A percentile compares a stretch with the other conserved stretches of the same genome.
These are phyloP conservation scores for Beauveria scarabaeidicola DNA, from an alignment of 2,329 filamentous ascomycete species.

Conservation along the genomic window DNA sequence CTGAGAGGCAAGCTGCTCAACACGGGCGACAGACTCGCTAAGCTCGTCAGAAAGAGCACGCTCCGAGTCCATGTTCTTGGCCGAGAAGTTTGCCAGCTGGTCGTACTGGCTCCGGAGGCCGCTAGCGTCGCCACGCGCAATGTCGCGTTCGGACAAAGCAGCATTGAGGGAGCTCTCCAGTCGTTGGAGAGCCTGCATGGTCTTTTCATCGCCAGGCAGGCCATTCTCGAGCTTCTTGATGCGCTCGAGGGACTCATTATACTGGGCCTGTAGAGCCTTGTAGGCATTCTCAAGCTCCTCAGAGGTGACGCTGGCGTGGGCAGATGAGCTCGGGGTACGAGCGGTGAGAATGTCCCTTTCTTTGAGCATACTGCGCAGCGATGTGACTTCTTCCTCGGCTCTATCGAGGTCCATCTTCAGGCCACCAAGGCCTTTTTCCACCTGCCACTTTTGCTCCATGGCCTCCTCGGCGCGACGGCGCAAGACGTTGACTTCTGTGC, in stretches of 20 bases:
- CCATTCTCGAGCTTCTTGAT: slow-evolving; percentile 55
- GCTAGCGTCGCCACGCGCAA: slow-evolving; percentile 57
- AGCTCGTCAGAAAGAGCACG: slow-evolving; percentile 61
- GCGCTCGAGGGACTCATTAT: slow-evolving; percentile 56
- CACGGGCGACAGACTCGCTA: slow-evolving; percentile 62
- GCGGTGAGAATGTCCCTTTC: slow-evolving; percentile 77
- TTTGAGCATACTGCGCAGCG: slow-evolving; percentile 67
- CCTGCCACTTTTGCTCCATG: slow-evolving; percentile 91
- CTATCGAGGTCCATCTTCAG: slow-evolving; percentile 96
- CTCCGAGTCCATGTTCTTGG: slow-evolving; percentile 49
- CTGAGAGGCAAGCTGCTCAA: slow-evolving; percentile 71
- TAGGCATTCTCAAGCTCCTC: slow-evolving; percentile 67
- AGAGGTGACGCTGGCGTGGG: slow-evolving; percentile 45
- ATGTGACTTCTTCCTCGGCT: slow-evolving; percentile 83
- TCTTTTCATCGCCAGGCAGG: slow-evolving; percentile 46
- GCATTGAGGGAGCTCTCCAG: slow-evolving; percentile 61
- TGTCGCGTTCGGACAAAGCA: slow-evolving; percentile 63
- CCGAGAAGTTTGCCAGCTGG: slow-evolving; percentile 47
- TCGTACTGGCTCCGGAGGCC: slow-evolving; percentile 55
- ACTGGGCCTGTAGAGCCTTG: slow-evolving; percentile 63
- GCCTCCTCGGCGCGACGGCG: slow-evolving; percentile 86
- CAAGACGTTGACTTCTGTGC: slow-evolving; percentile 76
- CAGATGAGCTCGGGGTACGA: slow-evolving; percentile 22
- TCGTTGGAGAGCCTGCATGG: slow-evolving; percentile 52
- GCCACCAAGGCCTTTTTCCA: slow-evolving; percentile 79